phyloP scores from a whole-genome alignment of 176 grass and related monocot species.

The Zoysia japonica region DNA sequence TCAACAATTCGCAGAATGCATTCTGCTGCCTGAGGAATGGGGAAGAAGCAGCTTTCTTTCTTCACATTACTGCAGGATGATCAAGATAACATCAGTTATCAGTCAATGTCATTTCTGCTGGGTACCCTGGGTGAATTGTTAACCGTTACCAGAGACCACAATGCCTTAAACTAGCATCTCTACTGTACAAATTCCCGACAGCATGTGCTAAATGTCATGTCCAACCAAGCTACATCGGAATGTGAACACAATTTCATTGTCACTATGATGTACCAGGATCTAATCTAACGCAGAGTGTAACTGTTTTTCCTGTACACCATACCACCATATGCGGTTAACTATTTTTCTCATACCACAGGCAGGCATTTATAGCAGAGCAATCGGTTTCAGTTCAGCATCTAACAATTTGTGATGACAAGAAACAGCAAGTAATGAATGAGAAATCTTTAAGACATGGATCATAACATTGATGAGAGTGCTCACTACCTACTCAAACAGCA shows the following conservation, averaged over 20 bases:
- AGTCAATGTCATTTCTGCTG: background rate
- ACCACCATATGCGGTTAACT: background rate
- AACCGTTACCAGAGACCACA: background rate
- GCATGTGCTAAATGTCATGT: background rate
- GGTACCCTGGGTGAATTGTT: background rate
- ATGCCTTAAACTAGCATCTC: background rate
- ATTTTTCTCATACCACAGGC: background rate
- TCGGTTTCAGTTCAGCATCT: background rate
- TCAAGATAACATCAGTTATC: conserved; percentile 16
- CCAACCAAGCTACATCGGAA: conserved; percentile 19
- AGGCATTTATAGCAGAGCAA: background rate
- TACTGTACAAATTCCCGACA: background rate
- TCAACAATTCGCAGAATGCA: conserved; percentile 71
- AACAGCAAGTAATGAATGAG: background rate
- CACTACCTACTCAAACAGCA: background rate
- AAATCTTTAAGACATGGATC: conserved; percentile 1
- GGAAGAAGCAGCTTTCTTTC: conserved; percentile 94
- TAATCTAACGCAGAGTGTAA: background rate
- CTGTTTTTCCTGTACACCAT: background rate
- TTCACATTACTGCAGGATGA: conserved; percentile 74
- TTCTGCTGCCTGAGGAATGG: conserved; percentile 87
- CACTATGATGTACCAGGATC: background rate
- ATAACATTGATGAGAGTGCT: background rate
- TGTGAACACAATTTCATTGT: background rate
- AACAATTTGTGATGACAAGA: conserved; percentile 7